These are phyloP conservation scores for Magnolia kwangsiensis DNA, from an alignment of 164 flowering plant genomes.

Conservation along the genomic window DNA sequence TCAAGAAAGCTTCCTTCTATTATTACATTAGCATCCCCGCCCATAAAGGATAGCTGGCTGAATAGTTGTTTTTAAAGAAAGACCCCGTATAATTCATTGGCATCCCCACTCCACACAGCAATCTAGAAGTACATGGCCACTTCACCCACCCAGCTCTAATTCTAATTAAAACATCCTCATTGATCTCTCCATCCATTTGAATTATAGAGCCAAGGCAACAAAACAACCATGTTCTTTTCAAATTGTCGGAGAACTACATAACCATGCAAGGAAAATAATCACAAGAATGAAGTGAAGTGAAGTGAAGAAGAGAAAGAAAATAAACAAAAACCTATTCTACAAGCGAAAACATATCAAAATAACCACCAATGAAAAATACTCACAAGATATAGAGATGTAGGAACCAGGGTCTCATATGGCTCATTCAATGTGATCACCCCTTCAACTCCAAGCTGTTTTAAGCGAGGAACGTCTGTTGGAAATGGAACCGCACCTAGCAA, in stretches of 20 bases:
- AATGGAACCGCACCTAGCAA: conserved; percentile 96
- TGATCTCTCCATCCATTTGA: neutral
- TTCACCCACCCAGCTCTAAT: neutral
- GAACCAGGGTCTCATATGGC: conserved; percentile 89
- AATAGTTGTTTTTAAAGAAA: neutral
- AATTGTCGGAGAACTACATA: neutral
- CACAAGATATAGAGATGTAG: conserved; percentile 71
- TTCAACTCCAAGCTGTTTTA: conserved; percentile 72
- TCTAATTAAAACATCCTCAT: too few species aligned
- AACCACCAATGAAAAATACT: conserved; percentile 13
- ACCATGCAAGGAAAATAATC: neutral
- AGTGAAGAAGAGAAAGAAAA: neutral
- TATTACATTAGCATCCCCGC: too few species aligned
- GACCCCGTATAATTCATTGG: neutral
- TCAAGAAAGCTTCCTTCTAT: too few species aligned
- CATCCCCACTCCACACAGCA: neutral
- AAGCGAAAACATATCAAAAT: neutral
- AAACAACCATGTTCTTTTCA: neutral
- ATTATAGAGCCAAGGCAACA: neutral
- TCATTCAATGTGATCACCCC: conserved; percentile 93
- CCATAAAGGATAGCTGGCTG: too few species aligned
- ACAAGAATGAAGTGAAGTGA: neutral
- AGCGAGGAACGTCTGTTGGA: conserved; percentile 70
- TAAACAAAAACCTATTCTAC: neutral
- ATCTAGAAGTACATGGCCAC: neutral